Base-by-base conservation (phyloP, 83 land plant genomes). In the Diphasiastrum complanatum region DNA sequence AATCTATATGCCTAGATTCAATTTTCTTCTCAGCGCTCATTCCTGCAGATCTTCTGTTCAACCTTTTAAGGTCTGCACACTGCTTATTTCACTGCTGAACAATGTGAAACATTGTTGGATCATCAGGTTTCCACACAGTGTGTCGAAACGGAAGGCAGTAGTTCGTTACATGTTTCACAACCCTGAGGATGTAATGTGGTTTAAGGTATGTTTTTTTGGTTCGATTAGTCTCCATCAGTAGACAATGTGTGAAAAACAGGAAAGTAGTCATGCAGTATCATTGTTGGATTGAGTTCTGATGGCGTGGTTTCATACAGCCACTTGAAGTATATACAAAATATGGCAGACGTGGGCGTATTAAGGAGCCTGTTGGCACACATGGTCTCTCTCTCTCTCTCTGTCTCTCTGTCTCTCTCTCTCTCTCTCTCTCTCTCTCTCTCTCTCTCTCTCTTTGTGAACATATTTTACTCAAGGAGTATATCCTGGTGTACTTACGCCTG, bases 131-230 rank as follows among this genome's bases (percentile, higher is more conserved):
- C 97, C 97, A 22, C 90, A 74, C 33, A 60, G 89, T 41, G 97
- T 91, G 5, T 81, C 86, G 43, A 91, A 91, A 60, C 53, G 70
- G 36, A 91, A 87, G 60, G 84, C 95, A 12, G 60, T 75, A 2
- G 87, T 91, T 22, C 69, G 97, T 54, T 91, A 76, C 46, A 91
- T 91, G 97, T 91, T 91, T 56, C 97, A 91, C 67, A 84, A 73
- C 64, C 90, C 97, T 18, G 97, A 87, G 31, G 97, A 91, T 72
- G 97, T 87, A 38, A 81, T 83, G 70, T 91, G 90, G 89, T 91
- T 87, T 70, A 87, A 85, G 87, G 97, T 87, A 73, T 28, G 58
- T 37, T 20, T 57, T 40, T 1, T 46, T 33, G 43, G 22, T 0
- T 10, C 10, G 58, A 4, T 41, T 5, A 23, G 4, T 2, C 38